phyloP scores from a whole-genome alignment of 139 green algal genomes.

The Desmodesmus armatus region DNA sequence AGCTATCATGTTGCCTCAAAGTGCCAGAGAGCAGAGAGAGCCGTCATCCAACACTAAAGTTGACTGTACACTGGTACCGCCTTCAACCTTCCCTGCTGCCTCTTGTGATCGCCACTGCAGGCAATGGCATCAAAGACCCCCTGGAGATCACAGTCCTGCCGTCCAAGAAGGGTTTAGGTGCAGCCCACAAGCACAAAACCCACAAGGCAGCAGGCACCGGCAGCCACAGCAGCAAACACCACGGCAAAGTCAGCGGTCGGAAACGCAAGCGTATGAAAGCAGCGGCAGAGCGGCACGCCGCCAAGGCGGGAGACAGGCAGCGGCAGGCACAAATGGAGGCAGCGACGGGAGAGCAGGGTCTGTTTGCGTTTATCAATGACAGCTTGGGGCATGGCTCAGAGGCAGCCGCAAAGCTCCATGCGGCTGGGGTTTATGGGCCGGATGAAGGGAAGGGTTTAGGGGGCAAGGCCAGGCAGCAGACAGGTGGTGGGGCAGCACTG shows the following conservation, averaged over 20 bases:
- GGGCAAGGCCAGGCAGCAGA: background rate
- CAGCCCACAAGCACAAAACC: background rate
- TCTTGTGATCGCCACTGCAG: slow-evolving; percentile 4
- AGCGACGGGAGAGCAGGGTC: background rate
- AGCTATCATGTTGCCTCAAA: background rate
- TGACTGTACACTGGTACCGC: background rate
- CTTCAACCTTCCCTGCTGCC: slow-evolving; percentile 1
- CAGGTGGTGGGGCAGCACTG: slow-evolving; percentile 15
- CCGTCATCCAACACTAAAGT: too few relatives aligned
- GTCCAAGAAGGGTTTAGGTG: slow-evolving; percentile 20
- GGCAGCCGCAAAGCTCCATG: slow-evolving; percentile 22
- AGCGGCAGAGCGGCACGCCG: slow-evolving; percentile 5
- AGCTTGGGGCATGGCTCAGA: slow-evolving; percentile 3
- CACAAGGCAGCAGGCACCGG: slow-evolving; percentile 18
- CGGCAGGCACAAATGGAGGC: slow-evolving; percentile 25
- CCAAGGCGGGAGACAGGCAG: background rate
- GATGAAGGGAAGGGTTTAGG: too few relatives aligned
- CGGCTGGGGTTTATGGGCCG: background rate
- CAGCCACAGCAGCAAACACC: slow-evolving; percentile 16
- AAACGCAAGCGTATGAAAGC: slow-evolving; percentile 14
- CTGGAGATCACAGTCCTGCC: slow-evolving; percentile 21
- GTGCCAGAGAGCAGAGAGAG: background rate
- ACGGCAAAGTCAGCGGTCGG: background rate
- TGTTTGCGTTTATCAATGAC: slow-evolving; percentile 41
- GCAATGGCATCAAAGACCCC: background rate